A percentile compares a stretch with the other conserved stretches of the same genome.
Evolutionary conservation across 768 basidiomycete genomes (phyloP).

Genomic region (Pulveroboletus sp.): DNA sequence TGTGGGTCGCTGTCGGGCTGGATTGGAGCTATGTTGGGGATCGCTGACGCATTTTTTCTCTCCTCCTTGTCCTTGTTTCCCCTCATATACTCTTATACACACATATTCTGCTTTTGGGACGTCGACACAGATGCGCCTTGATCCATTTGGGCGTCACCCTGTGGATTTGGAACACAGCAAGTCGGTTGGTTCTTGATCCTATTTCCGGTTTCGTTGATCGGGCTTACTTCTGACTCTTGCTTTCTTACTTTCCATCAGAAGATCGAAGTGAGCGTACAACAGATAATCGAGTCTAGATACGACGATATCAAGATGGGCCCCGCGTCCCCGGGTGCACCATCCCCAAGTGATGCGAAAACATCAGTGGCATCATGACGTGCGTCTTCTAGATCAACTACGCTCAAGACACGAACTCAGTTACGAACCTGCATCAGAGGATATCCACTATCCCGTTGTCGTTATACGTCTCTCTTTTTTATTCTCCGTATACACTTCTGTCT

Average conservation of each 20-base stretch:
- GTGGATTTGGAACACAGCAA: not conserved
- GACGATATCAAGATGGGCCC: not conserved
- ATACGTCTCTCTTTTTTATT: no score
- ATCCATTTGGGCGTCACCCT: not conserved
- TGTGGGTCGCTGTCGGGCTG: not conserved
- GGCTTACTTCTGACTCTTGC: not conserved
- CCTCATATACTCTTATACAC: not conserved
- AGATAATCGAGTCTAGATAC: constrained; percentile 13
- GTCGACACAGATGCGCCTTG: constrained; percentile 1
- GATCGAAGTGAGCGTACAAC: constrained; percentile 20
- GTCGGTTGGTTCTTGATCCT: constrained; percentile 8
- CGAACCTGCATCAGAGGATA: no score
- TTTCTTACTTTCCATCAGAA: not conserved
- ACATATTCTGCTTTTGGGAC: not conserved
- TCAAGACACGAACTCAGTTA: no score
- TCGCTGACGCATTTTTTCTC: not conserved
- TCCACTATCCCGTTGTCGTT: no score
- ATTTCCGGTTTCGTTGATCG: not conserved
- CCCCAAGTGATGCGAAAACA: not conserved
- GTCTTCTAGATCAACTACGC: not conserved
- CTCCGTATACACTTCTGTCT: no score
- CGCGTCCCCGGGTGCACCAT: not conserved
- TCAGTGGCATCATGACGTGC: not conserved
- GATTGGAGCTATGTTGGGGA: not conserved
- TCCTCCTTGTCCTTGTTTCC: not conserved